phyloP scores from a whole-genome alignment of 306 rosid species.

The Cicer yamashitae region DNA sequence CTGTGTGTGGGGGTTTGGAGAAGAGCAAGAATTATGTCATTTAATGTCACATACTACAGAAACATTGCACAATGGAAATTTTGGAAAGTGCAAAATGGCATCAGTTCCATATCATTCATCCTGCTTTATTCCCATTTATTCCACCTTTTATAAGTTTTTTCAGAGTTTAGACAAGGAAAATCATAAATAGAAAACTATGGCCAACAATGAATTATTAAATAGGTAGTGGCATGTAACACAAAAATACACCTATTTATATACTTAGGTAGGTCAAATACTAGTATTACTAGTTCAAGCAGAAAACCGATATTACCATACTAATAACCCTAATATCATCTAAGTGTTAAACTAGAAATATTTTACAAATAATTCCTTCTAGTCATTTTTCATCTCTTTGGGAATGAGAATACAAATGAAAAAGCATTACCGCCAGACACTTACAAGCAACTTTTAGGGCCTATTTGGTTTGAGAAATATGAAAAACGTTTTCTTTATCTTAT shows the following conservation, averaged over 20 bases:
- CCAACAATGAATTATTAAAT: constrained; percentile 14
- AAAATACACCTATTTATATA: constrained; percentile 4
- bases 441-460: constrained; percentile 3
- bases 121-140: constrained; percentile 10
- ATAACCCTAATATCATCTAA: not conserved
- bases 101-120: constrained; percentile 6
- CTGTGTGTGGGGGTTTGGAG: not conserved
- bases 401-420: constrained; percentile 26
- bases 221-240: constrained; percentile 3
- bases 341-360: not conserved
- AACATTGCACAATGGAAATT: not conserved
- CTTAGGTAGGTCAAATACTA: not conserved
- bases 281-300: constrained; percentile 12
- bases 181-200: not conserved
- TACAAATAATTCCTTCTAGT: constrained; percentile 13
- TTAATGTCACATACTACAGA: constrained; percentile 4
- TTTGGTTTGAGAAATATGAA: constrained; percentile 1
- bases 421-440: not conserved
- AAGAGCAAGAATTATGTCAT: not conserved
- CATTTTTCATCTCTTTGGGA: constrained; percentile 7
- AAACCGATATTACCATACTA: not conserved
- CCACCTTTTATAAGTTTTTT: constrained; percentile 1
- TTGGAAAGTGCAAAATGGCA: constrained; percentile 1
- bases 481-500: constrained; percentile 5
- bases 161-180: constrained; percentile 9